phyloP scores from a whole-genome alignment of 306 rosid genomes.

The Gynostemma pentaphyllum region DNA sequence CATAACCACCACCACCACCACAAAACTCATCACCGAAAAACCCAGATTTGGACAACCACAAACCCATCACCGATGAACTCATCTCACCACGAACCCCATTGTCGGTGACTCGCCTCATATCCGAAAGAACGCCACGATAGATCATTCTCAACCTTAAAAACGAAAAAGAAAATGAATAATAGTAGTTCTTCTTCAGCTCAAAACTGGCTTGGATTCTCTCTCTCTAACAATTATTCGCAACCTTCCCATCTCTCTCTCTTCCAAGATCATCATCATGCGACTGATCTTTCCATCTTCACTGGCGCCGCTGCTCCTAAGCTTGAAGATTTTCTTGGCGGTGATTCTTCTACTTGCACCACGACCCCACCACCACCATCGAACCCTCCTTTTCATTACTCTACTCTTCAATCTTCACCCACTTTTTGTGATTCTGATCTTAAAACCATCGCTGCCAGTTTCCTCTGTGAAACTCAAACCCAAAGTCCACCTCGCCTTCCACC shows the following conservation, averaged over 20 bases:
- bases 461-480: constrained; percentile 31
- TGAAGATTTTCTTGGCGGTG: constrained; percentile 62
- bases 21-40: no score
- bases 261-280: constrained; percentile 18
- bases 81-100: no score
- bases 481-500: no score
- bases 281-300: constrained; percentile 50
- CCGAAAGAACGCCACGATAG: no score
- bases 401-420: constrained; percentile 1
- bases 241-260: constrained; percentile 48
- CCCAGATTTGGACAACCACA: no score
- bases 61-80: no score
- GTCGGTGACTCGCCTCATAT: no score
- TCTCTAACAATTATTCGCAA: constrained; percentile 47
- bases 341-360: neutral
- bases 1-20: no score
- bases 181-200: constrained; percentile 41
- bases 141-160: neutral
- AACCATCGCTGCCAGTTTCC: constrained; percentile 76
- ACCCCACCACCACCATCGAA: neutral
- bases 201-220: constrained; percentile 79
- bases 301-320: constrained; percentile 47
- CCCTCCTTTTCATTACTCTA: constrained; percentile 24
- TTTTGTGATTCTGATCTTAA: constrained; percentile 47
- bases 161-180: constrained; percentile 10